Evolutionary conservation across 1,284 basidiomycete genomes (phyloP).

Genomic region (Takashimella koratensis): DNA sequence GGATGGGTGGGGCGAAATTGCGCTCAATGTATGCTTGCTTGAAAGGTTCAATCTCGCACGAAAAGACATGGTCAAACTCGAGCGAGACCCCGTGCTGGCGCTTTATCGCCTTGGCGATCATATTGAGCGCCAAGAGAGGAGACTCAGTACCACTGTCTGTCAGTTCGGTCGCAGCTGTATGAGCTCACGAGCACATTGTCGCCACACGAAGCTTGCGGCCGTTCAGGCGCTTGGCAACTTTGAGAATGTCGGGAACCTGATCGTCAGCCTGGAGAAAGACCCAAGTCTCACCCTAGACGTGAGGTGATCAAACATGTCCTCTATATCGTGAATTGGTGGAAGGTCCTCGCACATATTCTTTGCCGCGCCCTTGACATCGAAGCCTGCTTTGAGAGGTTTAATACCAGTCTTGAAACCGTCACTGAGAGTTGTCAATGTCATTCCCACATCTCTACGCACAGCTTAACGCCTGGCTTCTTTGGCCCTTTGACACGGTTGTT

Average conservation of each 20-base stretch:
- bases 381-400: conserved; percentile 17
- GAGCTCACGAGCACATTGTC: conserved; percentile 73
- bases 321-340: conserved; percentile 78
- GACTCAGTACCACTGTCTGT: conserved; percentile 80
- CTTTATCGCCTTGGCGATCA: conserved; percentile 70
- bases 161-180: not conserved
- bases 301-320: conserved; percentile 80
- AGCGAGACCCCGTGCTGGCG: conserved; percentile 66
- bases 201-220: conserved; percentile 87
- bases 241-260: conserved; percentile 33
- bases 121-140: conserved; percentile 80
- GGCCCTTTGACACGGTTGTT: conserved; percentile 19
- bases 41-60: conserved; percentile 96
- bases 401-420: conserved; percentile 27
- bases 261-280: conserved; percentile 2
- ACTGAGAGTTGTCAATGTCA: conserved; percentile 10
- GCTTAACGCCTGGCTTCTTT: conserved; percentile 29
- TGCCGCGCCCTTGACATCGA: conserved; percentile 19
- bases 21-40: conserved; percentile 97
- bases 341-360: conserved; percentile 43
- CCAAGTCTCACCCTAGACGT: conserved; percentile 27
- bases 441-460: conserved; percentile 17
- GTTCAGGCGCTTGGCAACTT: conserved; percentile 65
- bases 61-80: conserved; percentile 87
- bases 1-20: conserved; percentile 74